Base-by-base conservation (phyloP, 768 basidiomycete species). In the Cystobasidium tubakii region DNA sequence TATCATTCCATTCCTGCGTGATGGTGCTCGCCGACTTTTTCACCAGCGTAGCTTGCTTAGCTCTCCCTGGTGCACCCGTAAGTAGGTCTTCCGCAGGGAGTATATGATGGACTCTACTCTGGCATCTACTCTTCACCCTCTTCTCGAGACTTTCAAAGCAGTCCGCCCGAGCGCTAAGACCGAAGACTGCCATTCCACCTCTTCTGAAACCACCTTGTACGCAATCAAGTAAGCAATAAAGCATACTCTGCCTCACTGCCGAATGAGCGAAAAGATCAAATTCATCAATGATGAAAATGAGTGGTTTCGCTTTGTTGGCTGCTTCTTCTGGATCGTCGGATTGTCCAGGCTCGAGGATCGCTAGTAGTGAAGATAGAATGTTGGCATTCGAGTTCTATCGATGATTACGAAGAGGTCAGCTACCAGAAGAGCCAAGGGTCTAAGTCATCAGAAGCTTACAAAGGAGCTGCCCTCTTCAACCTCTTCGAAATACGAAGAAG, bases 71-170 rank as follows among this genome's bases (percentile, higher is more conserved):
- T n/a, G 87, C 80, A 9, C 78, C 80, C 15, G 86, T 79, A 84
- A 88, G 89, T 21, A 81, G 82, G 1, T 83, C 81, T 3, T 82
- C 78, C 1, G 88, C 87, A 17, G 89, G 86, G 0, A 87, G 85
- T 6, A 91, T 88, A 60, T 91, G 86, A 71, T 94, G 84, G 78
- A 92, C 90, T 70, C 96, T 85, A 36, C 93, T 92, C 0, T 94
- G 97, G 82, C 98, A 99, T 1, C 96, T 87, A 76, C 92, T 96
- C 82, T 98, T 96, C 63, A 99, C 96, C 54, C 96, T 86, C 81
- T 99, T 99, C 81, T 99, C 96, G 21, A 99, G 84, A 1, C 90
- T 82, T 75, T 90, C 89, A 74, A 97, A 85, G 21, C 91, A 89
- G 78, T 98, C 93, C 27, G 94, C 85, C 10, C 93, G 87, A 36